These are phyloP conservation scores for Acer saccharum DNA, from an alignment of 345 rosid genomes.

Conservation along the genomic window DNA sequence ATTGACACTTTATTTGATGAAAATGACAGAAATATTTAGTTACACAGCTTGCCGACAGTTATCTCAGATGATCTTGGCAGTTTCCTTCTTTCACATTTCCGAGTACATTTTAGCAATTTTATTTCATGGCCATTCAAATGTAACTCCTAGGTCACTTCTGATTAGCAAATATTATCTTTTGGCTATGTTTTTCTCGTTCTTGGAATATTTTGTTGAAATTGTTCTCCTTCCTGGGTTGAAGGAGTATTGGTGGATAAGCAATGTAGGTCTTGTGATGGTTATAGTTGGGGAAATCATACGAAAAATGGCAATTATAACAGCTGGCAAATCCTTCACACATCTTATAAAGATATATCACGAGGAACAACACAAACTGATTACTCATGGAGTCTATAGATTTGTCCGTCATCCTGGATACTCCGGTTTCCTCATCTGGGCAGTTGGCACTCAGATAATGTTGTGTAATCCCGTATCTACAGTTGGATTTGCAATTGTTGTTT, in stretches of 20 bases:
- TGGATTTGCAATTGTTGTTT: conserved; percentile 59
- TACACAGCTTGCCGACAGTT: conserved; percentile 55
- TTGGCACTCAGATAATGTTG: conserved; percentile 76
- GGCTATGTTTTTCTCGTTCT: conserved; percentile 55
- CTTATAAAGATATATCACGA: conserved; percentile 53
- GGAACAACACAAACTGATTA: conserved; percentile 61
- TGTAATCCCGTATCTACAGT: conserved; percentile 63
- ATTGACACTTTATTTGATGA: conserved; percentile 3
- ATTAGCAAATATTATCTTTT: conserved; percentile 56
- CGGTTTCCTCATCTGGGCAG: conserved; percentile 73
- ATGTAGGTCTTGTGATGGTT: conserved; percentile 55
- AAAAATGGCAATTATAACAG: conserved; percentile 65
- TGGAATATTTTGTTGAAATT: conserved; percentile 55
- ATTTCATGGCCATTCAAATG: conserved; percentile 55
- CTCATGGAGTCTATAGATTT: conserved; percentile 54
- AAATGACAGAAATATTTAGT: conserved; percentile 57
- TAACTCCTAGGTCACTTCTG: conserved; percentile 57
- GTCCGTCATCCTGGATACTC: conserved; percentile 72
- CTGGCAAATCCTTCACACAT: conserved; percentile 73
- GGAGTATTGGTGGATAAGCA: conserved; percentile 64
- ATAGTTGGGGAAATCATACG: conserved; percentile 55
- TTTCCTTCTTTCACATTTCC: conserved; percentile 61
- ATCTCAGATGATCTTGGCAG: conserved; percentile 49
- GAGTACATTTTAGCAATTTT: conserved; percentile 56
- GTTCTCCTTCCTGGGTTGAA: conserved; percentile 54